Conservation (phyloP, 768 basidiomycete species). For the Termitomyces sp. region DNA sequence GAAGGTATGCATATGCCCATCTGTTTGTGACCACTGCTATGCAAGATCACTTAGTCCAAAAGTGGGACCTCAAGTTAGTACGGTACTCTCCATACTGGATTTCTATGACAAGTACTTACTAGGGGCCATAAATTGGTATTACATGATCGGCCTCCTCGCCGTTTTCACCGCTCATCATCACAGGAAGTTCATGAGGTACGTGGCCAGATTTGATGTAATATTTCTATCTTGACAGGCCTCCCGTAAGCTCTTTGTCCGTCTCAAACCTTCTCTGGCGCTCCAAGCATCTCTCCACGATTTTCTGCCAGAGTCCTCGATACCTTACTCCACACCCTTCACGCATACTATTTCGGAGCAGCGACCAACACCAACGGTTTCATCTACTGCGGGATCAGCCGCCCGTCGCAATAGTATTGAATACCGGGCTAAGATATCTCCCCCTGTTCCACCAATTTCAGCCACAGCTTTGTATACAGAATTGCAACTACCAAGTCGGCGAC, state of each 20-base stretch:
- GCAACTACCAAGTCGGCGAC: slow-evolving; percentile 42
- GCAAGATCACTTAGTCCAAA: slow-evolving; percentile 57
- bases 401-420: slow-evolving; percentile 10
- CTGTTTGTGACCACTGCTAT: slow-evolving; percentile 92
- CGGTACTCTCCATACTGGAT: not conserved
- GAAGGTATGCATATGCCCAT: slow-evolving; percentile 78
- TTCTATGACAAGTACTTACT: not conserved
- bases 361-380: slow-evolving; percentile 10
- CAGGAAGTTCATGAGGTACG: slow-evolving; percentile 74
- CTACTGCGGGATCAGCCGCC: slow-evolving; percentile 7
- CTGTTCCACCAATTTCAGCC: slow-evolving; percentile 20
- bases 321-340: slow-evolving; percentile 64
- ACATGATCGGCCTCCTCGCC: slow-evolving; percentile 85
- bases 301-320: slow-evolving; percentile 43
- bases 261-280: slow-evolving; percentile 30
- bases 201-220: not conserved
- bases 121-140: slow-evolving; percentile 80
- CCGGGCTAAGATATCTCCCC: slow-evolving; percentile 8
- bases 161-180: slow-evolving; percentile 68
- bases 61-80: slow-evolving; percentile 76
- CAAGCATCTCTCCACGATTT: slow-evolving; percentile 37
- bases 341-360: slow-evolving; percentile 25
- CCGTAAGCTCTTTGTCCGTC: slow-evolving; percentile 44
- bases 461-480: slow-evolving; percentile 26
- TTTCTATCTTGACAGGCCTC: not conserved